Percentiles rank a stretch among this genome's conserved stretches.
Evolutionary conservation across 257 asterid species (phyloP).

Genomic region (Orobanche coerulescens): DNA sequence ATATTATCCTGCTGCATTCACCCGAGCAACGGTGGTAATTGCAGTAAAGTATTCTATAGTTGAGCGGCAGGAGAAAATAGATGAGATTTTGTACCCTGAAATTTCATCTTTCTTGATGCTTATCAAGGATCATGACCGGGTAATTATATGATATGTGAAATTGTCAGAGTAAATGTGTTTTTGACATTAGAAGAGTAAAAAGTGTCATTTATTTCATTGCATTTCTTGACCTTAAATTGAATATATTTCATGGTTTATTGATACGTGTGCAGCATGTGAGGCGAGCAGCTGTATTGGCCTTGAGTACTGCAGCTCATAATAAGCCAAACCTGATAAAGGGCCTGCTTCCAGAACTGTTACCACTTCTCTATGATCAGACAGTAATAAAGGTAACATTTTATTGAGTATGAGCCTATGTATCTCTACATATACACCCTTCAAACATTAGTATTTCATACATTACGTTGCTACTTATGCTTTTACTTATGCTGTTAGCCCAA

Average conservation of each 20-base stretch:
- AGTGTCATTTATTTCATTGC: conserved; percentile 8
- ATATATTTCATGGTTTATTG: conserved; percentile 21
- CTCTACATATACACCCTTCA: background rate
- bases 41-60: conserved; percentile 90
- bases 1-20: conserved; percentile 74
- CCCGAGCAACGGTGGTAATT: conserved; percentile 92
- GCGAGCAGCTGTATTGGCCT: conserved; percentile 98
- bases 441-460: background rate
- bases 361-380: conserved; percentile 95
- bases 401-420: background rate
- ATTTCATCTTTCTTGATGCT: conserved; percentile 93
- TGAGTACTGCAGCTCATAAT: conserved; percentile 98
- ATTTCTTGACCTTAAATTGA: background rate
- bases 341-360: conserved; percentile 76
- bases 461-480: background rate
- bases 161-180: background rate
- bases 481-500: background rate
- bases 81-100: conserved; percentile 72
- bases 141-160: conserved; percentile 23
- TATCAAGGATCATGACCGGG: conserved; percentile 89
- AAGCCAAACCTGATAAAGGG: conserved; percentile 90
- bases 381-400: conserved; percentile 58
- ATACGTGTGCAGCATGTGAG: conserved; percentile 79
- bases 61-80: conserved; percentile 94
- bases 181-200: background rate